phyloP scores from a whole-genome alignment of 2,329 filamentous ascomycete species.

The Exserohilum rostratum region DNA sequence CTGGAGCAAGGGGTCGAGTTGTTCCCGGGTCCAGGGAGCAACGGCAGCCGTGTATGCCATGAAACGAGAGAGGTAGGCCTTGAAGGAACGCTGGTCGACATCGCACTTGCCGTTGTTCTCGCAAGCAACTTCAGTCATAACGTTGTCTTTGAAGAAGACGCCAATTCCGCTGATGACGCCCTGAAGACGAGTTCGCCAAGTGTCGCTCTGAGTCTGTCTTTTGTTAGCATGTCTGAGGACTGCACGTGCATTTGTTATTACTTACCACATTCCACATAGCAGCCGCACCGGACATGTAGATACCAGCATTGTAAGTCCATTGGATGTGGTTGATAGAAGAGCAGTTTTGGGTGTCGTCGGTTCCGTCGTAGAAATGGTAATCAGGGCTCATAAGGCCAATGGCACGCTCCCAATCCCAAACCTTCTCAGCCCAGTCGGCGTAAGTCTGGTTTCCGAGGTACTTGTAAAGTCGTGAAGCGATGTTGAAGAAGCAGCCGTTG shows the following conservation, averaged over 20 bases:
- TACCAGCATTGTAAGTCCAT: constrained; percentile 56
- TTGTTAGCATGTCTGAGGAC: constrained; percentile 14
- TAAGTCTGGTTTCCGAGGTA: constrained; percentile 66
- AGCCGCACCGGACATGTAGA: constrained; percentile 55
- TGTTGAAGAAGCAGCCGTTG: constrained; percentile 82
- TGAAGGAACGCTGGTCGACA: constrained; percentile 56
- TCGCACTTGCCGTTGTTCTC: constrained; percentile 55
- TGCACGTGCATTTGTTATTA: background rate
- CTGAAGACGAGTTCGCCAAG: constrained; percentile 38
- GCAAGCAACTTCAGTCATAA: constrained; percentile 58
- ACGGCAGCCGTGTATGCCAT: constrained; percentile 51
- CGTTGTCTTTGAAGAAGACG: constrained; percentile 53
- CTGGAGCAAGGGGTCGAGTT: constrained; percentile 59
- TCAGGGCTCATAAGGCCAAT: constrained; percentile 58
- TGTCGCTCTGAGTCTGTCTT: constrained; percentile 38
- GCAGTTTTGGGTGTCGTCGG: constrained; percentile 53
- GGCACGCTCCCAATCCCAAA: constrained; percentile 62
- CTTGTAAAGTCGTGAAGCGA: constrained; percentile 75
- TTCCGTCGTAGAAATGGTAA: constrained; percentile 55
- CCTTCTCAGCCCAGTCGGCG: constrained; percentile 66
- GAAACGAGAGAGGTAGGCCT: constrained; percentile 52
- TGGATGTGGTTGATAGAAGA: constrained; percentile 52
- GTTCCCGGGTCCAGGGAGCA: constrained; percentile 44
- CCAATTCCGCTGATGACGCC: constrained; percentile 46
- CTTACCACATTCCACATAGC: constrained; percentile 57